Evolutionary conservation across 2,329 filamentous ascomycete species (phyloP).

Genomic region (Pseudopithomyces chartarum): DNA sequence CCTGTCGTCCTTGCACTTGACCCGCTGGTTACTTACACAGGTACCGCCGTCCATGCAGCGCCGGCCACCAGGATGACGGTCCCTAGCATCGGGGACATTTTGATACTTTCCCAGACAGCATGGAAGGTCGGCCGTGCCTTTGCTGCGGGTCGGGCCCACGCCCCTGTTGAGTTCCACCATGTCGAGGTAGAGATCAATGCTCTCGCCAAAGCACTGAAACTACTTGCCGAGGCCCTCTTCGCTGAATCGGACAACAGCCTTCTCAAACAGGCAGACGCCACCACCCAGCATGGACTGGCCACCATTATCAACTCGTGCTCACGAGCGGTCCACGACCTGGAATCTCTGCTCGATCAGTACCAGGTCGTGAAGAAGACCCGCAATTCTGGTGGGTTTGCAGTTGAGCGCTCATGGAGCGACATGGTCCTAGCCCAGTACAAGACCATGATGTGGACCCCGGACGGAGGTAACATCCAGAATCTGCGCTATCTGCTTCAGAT

Average conservation of each 20-base stretch:
- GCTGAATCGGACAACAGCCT: slow-evolving; percentile 41
- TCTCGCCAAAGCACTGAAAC: slow-evolving; percentile 49
- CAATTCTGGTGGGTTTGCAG: slow-evolving; percentile 46
- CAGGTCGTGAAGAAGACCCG: slow-evolving; percentile 50
- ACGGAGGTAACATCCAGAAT: slow-evolving; percentile 48
- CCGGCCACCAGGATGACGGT: slow-evolving; percentile 31
- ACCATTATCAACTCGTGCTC: slow-evolving; percentile 47
- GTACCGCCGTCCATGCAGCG: slow-evolving; percentile 18
- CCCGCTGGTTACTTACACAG: not conserved
- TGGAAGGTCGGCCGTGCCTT: slow-evolving; percentile 54
- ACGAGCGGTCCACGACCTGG: slow-evolving; percentile 49
- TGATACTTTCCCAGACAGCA: slow-evolving; percentile 53
- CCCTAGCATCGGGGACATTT: slow-evolving; percentile 49
- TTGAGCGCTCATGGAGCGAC: slow-evolving; percentile 52
- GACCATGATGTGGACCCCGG: slow-evolving; percentile 52
- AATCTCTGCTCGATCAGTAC: slow-evolving; percentile 52
- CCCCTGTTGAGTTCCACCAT: slow-evolving; percentile 49
- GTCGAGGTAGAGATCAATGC: slow-evolving; percentile 49
- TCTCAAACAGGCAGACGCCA: slow-evolving; percentile 40
- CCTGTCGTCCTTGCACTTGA: slow-evolving; percentile 3
- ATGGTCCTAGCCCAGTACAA: slow-evolving; percentile 49
- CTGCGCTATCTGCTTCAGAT: slow-evolving; percentile 49
- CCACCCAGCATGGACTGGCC: slow-evolving; percentile 44
- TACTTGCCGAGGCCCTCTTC: slow-evolving; percentile 18
- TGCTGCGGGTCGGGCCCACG: slow-evolving; percentile 45